Conservation (phyloP, 2,329 filamentous ascomycete genomes). For the Periconia macrospinosa region DNA sequence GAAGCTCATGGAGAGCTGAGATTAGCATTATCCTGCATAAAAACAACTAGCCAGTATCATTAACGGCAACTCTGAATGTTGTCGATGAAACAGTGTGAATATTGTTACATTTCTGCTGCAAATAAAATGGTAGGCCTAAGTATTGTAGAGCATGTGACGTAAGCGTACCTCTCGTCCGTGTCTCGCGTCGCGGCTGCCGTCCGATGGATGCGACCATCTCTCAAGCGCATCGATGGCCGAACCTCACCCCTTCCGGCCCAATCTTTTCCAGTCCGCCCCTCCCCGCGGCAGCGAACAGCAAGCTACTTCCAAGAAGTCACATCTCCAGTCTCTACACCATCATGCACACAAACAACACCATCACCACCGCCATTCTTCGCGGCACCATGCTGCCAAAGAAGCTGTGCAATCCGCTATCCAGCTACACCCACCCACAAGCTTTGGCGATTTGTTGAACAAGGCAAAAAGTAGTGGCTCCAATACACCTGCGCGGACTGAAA, state of each 20-base stretch:
- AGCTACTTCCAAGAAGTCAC: conserved; percentile 27
- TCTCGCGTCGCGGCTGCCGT: no score
- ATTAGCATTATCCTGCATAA: background rate
- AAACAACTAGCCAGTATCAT: background rate
- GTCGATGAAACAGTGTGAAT: background rate
- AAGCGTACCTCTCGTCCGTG: background rate
- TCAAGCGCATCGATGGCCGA: conserved; percentile 9
- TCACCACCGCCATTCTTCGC: conserved; percentile 32
- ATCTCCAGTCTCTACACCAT: conserved; percentile 30
- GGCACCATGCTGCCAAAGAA: conserved; percentile 44
- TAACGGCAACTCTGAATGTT: background rate
- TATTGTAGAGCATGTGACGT: background rate
- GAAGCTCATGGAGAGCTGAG: background rate
- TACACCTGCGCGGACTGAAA: conserved; percentile 18
- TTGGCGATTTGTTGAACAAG: conserved; percentile 47
- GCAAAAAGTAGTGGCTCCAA: conserved; percentile 33
- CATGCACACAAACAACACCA: conserved; percentile 30
- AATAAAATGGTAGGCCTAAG: background rate
- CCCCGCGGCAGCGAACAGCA: conserved; percentile 31
- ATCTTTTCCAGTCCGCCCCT: conserved; percentile 23
- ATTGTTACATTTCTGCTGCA: background rate
- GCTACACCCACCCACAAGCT: conserved; percentile 48
- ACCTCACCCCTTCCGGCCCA: conserved; percentile 21
- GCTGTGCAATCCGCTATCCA: conserved; percentile 50
- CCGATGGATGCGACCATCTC: background rate